These are phyloP conservation scores for Suhomyces guaymorum DNA, from an alignment of 1,139 yeast species.

Conservation along the genomic window DNA sequence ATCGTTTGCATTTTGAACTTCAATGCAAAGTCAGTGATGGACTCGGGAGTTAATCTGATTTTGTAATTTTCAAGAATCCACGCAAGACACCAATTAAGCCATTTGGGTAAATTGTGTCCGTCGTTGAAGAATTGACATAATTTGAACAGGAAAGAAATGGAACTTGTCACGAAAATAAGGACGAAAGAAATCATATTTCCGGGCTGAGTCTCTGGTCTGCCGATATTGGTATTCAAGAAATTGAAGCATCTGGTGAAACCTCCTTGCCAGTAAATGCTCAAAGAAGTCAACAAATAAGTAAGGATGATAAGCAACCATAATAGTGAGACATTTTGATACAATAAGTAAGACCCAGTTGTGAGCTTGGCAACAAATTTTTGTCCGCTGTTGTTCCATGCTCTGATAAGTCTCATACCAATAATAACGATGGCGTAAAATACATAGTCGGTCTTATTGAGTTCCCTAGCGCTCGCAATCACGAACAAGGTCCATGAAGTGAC, in stretches of 20 bases:
- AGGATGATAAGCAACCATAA: constrained; percentile 53
- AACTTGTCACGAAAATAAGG: constrained; percentile 38
- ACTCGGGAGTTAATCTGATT: constrained; percentile 7
- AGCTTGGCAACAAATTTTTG: constrained; percentile 63
- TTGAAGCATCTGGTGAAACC: constrained; percentile 19
- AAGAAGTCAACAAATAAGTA: constrained; percentile 36
- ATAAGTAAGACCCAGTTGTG: constrained; percentile 49
- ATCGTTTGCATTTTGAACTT: constrained; percentile 29
- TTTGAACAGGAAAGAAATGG: constrained; percentile 57
- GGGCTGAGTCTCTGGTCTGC: constrained; percentile 19
- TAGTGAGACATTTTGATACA: constrained; percentile 26
- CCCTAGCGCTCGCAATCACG: constrained; percentile 15
- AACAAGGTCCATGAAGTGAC: constrained; percentile 25
- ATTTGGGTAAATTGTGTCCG: constrained; percentile 50
- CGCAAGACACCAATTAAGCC: constrained; percentile 31
- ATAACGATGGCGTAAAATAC: constrained; percentile 28
- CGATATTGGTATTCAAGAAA: constrained; percentile 5
- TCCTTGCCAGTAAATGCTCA: constrained; percentile 33
- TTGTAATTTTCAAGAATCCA: constrained; percentile 34
- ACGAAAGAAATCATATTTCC: constrained; percentile 39
- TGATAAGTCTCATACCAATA: constrained; percentile 55
- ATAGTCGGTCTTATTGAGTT: constrained; percentile 2
- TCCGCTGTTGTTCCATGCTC: constrained; percentile 91
- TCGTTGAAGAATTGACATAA: constrained; percentile 54
- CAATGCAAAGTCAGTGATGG: constrained; percentile 18